Percentiles rank a stretch among this genome's conserved stretches.
Evolutionary conservation across 2,329 filamentous ascomycete species (phyloP).

Genomic region (Colletotrichum liriopes): DNA sequence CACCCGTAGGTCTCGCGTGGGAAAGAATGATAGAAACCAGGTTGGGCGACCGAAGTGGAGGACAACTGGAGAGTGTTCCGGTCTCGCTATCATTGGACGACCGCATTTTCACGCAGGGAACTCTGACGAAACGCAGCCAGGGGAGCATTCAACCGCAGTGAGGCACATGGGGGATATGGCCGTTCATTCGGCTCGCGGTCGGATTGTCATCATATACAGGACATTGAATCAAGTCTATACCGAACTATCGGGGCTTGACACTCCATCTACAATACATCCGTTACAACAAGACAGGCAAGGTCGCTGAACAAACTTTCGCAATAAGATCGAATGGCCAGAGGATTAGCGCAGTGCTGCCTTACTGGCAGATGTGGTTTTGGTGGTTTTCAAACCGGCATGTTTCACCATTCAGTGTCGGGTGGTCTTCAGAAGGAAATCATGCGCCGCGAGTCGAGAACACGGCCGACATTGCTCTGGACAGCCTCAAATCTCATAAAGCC

Average conservation of each 20-base stretch:
- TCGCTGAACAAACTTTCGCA: neutral
- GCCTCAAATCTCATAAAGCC: constrained; percentile 54
- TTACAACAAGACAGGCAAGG: neutral
- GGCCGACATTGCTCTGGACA: constrained; percentile 49
- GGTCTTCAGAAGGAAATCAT: constrained; percentile 2
- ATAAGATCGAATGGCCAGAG: neutral
- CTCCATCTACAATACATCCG: neutral
- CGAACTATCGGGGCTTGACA: too few species aligned
- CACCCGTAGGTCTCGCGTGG: too few species aligned
- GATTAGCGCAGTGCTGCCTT: neutral
- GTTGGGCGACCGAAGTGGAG: too few species aligned
- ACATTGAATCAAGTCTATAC: neutral
- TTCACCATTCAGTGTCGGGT: neutral
- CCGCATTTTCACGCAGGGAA: too few species aligned
- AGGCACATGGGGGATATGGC: too few species aligned
- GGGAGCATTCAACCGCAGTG: too few species aligned
- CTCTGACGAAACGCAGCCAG: too few species aligned
- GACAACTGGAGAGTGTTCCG: too few species aligned
- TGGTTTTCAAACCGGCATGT: neutral
- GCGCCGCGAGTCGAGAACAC: neutral
- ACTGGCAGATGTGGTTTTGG: neutral
- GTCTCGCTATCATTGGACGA: too few species aligned
- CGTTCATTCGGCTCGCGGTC: too few species aligned
- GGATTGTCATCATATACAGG: neutral
- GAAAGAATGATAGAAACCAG: too few species aligned